phyloP scores from a whole-genome alignment of 2,329 filamentous ascomycete species.

The Pyrenochaeta sp. region DNA sequence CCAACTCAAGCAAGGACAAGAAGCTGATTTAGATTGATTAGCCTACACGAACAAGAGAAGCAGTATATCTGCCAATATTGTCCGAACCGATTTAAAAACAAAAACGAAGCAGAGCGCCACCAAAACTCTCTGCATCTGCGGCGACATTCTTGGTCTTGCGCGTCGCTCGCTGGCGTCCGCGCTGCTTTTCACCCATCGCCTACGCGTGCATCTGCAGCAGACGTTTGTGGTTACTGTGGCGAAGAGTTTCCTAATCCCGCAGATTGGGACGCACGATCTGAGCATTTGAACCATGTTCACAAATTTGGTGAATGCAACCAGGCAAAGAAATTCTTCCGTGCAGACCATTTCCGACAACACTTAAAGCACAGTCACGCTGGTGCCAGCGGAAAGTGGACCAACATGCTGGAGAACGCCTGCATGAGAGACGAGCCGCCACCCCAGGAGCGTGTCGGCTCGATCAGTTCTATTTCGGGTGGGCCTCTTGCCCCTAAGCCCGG shows the following conservation, averaged over 20 bases:
- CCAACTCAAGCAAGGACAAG: conserved; percentile 13
- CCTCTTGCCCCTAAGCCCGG: conserved; percentile 44
- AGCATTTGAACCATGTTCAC: conserved; percentile 88
- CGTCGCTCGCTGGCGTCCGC: conserved; percentile 75
- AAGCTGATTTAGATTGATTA: conserved; percentile 52
- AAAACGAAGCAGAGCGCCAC: conserved; percentile 96
- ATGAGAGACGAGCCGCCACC: conserved; percentile 85
- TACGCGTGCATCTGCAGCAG: conserved; percentile 65
- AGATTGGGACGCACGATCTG: conserved; percentile 86
- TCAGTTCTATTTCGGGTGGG: conserved; percentile 39
- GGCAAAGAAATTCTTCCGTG: conserved; percentile 96
- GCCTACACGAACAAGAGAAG: conserved; percentile 90
- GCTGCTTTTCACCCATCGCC: conserved; percentile 87
- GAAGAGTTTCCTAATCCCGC: conserved; percentile 88
- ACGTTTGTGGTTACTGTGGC: conserved; percentile 94
- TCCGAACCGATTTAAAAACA: conserved; percentile 97
- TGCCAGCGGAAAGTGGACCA: conserved; percentile 98
- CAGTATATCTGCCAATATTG: conserved; percentile 95
- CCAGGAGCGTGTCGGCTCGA: conserved; percentile 48
- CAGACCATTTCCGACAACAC: conserved; percentile 97
- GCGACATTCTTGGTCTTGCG: conserved; percentile 96
- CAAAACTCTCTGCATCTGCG: conserved; percentile 94
- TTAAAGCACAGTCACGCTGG: conserved; percentile 97
- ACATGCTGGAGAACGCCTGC: conserved; percentile 95
- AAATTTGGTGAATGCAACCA: conserved; percentile 99